Evolutionary conservation across 192 early-diverging fungal species (phyloP), one percentile per base, ranked within the genome.

Genomic region (Chytriomyces sp.): DNA sequence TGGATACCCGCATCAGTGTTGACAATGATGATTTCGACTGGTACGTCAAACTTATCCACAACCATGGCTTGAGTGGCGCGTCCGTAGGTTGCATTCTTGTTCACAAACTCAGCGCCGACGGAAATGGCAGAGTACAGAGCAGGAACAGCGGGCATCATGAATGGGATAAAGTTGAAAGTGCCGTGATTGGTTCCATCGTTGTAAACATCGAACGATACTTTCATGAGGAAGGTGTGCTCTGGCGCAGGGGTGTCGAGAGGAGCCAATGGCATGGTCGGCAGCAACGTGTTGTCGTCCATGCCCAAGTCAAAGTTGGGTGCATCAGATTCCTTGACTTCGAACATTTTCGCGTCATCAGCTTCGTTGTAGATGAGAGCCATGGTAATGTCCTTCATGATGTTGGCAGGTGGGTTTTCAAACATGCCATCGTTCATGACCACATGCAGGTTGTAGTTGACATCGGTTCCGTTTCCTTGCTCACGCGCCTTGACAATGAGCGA

Each of bases 401-500:
- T 82, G 0, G 65, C 84, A 5, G 92, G 91, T 11, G 90, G 79
- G 63, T 64, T 74, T 78, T 94, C 92, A 81, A 93, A 93, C 92
- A 94, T 93, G 67, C 85, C 83, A 43, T 84, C 85, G 53, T 94
- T 85, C 89, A 95, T 92, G 49, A 92, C 89, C 45, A 90, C 91
- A 65, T 92, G 91, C 72, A 95, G 79, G 45, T 84, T 13, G 65
- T 89, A 95, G 86, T 97, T 74, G 10, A 79, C 50, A 48, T 79
- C 78, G 18, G 78, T 79, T 13, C 83, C 81, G 75, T 91, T 82
- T 7, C 70, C 71, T 6, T 68, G 35, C 24, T 28, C 82, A 43
- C 87, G 88, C 28, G 94, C 92, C 5, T 86, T 92, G 5, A 95
- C 90, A 8, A 96, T 87, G 4, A 96, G 89, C 49, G 94, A 93